Evolutionary conservation across 345 rosid genomes (phyloP), one percentile per base, ranked within the genome.

Genomic region (Corchorus capsularis): DNA sequence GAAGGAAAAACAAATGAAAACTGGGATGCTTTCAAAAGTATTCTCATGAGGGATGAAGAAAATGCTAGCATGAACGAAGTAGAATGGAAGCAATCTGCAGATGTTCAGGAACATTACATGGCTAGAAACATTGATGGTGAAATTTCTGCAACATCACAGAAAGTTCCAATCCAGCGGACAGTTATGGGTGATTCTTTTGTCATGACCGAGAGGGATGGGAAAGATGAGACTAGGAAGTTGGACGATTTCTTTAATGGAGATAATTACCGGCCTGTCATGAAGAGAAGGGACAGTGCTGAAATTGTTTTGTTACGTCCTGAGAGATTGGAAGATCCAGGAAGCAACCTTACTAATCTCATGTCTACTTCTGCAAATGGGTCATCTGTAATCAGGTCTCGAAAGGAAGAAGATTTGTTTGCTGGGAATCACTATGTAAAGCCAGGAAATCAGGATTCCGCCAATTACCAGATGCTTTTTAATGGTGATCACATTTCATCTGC

Each of bases 21-120:
- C 69, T 92, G 95, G 97, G 94, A 81, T 82, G 82, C 89, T 72
- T 86, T 94, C 80, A 92, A 92, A 89, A 90, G 78, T 71, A 82
- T 90, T 57, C 82, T 94, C 52, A 87, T 92, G 92, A 84, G 73
- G 75, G 84, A 82, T 45, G 87, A 85, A 19, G 89, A 86, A 46
- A 75, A 55, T 63, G 66, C 59, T 15, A 74, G 75, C 52, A 75
- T 27, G 75, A 57, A 69, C 15, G 71, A 63, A 63, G 73, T 71
- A 20, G 73, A 74, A 61, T 63, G 77, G 59, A n/a, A 75, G 67
- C 78, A 75, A 17, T 69, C 77, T 4, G 63, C 72, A 69, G 87
- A 82, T 83, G 82, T 77, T 47, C 63, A 12, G 43, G 83, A 63
- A 22, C 78, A 82, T 77, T 83, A 80, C 53, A 71, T 71, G 10